phyloP scores from a whole-genome alignment of 1,284 basidiomycete genomes.

The Rhodofomes roseus region DNA sequence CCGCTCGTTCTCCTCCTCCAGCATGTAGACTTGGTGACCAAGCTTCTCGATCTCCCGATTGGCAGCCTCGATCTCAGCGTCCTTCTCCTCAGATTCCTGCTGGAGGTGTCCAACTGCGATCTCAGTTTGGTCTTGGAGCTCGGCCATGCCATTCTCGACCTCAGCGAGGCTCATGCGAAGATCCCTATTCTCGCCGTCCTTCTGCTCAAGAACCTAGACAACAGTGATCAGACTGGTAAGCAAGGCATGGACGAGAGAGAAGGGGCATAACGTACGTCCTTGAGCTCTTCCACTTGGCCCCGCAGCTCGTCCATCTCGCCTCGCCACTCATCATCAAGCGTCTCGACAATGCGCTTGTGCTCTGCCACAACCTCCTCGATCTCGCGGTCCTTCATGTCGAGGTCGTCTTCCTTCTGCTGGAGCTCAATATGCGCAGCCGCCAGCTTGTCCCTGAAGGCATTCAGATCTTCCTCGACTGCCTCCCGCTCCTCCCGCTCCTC shows the following conservation, averaged over 20 bases:
- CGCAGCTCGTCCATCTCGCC: constrained; percentile 73
- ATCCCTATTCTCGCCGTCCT: constrained; percentile 71
- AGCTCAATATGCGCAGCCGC: constrained; percentile 77
- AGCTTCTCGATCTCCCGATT: constrained; percentile 76
- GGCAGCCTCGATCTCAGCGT: constrained; percentile 62
- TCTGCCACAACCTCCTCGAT: constrained; percentile 66
- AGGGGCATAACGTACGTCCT: constrained; percentile 51
- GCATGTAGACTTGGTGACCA: constrained; percentile 56
- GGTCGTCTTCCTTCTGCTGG: constrained; percentile 78
- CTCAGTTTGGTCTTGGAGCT: constrained; percentile 72
- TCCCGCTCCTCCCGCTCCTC: constrained; percentile 71
- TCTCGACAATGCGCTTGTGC: constrained; percentile 63
- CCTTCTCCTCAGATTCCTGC: constrained; percentile 65
- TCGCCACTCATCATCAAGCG: constrained; percentile 74
- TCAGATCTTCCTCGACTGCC: constrained; percentile 70
- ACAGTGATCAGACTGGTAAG: too few species aligned
- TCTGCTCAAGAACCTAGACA: constrained; percentile 63
- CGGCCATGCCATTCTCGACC: constrained; percentile 65
- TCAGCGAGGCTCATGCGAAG: constrained; percentile 70
- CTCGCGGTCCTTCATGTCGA: constrained; percentile 70
- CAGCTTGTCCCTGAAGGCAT: constrained; percentile 68
- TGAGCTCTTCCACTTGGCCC: constrained; percentile 67
- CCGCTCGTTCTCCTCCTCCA: constrained; percentile 55
- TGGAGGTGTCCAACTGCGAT: constrained; percentile 70
- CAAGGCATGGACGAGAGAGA: background rate